Percentiles rank a stretch among this genome's conserved stretches.
Evolutionary conservation across 78 protist species (phyloP).

Genomic region (Dictyostelium citrinum): DNA sequence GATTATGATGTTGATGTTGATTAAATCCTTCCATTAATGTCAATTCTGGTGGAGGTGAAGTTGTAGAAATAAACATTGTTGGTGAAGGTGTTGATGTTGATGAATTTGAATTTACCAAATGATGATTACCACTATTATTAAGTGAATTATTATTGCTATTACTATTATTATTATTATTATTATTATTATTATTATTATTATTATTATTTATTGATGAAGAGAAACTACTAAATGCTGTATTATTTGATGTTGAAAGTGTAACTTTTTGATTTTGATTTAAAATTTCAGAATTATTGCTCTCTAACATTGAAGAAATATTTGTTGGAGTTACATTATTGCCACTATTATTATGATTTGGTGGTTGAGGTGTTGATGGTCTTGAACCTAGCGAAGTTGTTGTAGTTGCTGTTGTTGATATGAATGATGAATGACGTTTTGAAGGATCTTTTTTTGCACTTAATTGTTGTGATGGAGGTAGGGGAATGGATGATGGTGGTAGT

Average conservation of each 20-base stretch:
- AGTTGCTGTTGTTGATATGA: background rate
- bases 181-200: too few species aligned
- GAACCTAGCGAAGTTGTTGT: background rate
- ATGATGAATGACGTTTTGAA: background rate
- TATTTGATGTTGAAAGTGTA: background rate
- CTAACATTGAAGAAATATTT: background rate
- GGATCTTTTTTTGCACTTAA: slow-evolving; percentile 18
- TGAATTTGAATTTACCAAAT: background rate
- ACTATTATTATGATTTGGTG: background rate
- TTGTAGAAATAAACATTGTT: background rate
- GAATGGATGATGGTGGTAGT: slow-evolving; percentile 4
- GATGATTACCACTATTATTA: background rate
- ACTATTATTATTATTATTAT: too few species aligned
- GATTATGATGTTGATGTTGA: background rate
- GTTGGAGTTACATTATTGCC: background rate
- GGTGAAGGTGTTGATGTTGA: background rate
- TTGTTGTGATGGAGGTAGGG: slow-evolving; percentile 18
- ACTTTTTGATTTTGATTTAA: background rate
- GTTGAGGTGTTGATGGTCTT: slow-evolving; percentile 16
- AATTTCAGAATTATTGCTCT: background rate
- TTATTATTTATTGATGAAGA: background rate
- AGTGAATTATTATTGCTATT: too few species aligned
- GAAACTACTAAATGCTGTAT: background rate
- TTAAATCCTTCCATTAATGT: background rate
- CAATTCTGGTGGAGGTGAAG: slow-evolving; percentile 2